A percentile compares a stretch with the other conserved stretches of the same genome.
phyloP scores from a whole-genome alignment of 805 yeast genomes.

The Tetrapisispora arboricola region DNA sequence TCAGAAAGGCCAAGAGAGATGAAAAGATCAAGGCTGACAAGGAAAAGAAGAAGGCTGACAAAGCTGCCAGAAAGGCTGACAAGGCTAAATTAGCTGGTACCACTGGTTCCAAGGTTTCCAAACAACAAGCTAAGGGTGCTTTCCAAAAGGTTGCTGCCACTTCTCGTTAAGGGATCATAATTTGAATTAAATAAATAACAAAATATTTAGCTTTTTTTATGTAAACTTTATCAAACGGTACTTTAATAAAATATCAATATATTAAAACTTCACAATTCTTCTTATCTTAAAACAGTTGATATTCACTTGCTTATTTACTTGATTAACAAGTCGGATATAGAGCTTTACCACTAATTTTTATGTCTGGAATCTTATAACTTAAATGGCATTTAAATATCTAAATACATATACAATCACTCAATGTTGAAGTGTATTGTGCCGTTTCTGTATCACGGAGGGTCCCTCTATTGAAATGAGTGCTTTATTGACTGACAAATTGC shows the following conservation, averaged over 20 bases:
- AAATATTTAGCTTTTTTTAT: conserved; percentile 5
- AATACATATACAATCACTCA: too few species aligned
- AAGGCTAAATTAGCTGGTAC: conserved; percentile 75
- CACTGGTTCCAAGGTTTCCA: conserved; percentile 70
- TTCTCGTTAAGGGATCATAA: conserved; percentile 62
- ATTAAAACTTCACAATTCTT: too few species aligned
- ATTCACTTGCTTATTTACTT: too few species aligned
- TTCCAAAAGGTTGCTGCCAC: conserved; percentile 94
- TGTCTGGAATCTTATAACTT: too few species aligned
- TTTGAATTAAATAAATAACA: conserved; percentile 1
- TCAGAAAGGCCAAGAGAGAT: conserved; percentile 95
- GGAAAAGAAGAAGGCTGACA: conserved; percentile 83
- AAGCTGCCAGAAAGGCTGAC: conserved; percentile 92
- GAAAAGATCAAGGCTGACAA: conserved; percentile 74
- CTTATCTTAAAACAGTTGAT: too few species aligned
- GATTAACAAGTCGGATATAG: too few species aligned
- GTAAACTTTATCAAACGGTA: conserved; percentile 5
- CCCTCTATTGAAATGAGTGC: too few species aligned
- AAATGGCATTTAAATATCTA: too few species aligned
- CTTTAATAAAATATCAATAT: conserved; percentile 5
- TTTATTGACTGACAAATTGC: too few species aligned
- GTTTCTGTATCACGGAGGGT: too few species aligned
- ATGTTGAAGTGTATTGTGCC: too few species aligned
- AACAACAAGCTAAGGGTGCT: conserved; percentile 97
- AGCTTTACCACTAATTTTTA: too few species aligned